phyloP scores from a whole-genome alignment of 108 stramenopile genomes.

The Pseudonitzschia delicatissima region DNA sequence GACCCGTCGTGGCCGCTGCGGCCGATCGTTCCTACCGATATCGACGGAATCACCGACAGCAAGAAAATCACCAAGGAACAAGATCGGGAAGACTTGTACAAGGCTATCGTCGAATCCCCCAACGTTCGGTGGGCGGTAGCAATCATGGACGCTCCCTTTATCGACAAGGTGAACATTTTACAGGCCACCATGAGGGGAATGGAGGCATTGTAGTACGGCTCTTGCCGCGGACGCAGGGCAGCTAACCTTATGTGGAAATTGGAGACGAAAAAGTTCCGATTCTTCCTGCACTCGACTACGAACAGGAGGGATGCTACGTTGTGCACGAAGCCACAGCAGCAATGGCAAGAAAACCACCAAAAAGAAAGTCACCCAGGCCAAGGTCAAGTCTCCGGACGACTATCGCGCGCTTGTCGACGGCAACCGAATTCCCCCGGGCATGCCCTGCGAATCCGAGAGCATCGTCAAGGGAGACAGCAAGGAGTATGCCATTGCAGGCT shows the following conservation, averaged over 20 bases:
- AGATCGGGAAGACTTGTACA: conserved; percentile 49
- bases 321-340: conserved; percentile 11
- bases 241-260: too few relatives aligned
- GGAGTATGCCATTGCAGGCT: conserved; percentile 90
- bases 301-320: conserved; percentile 58
- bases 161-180: conserved; percentile 98
- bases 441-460: conserved; percentile 64
- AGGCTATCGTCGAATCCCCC: conserved; percentile 28
- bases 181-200: conserved; percentile 93
- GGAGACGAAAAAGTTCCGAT: conserved; percentile 14
- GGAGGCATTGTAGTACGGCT: too few relatives aligned
- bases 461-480: conserved; percentile 90
- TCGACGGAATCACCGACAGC: conserved; percentile 86
- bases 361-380: too few relatives aligned
- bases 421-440: conserved; percentile 74
- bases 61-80: conserved; percentile 89
- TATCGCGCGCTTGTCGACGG: conserved; percentile 84
- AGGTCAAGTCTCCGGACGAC: neutral
- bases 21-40: conserved; percentile 58
- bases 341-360: neutral
- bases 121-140: conserved; percentile 80
- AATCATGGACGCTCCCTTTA: conserved; percentile 75
- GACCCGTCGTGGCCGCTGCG: conserved; percentile 83
- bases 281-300: conserved; percentile 26
- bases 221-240: too few relatives aligned